A percentile compares a stretch with the other conserved stretches of the same genome.
Conservation (phyloP, 78 protist genomes). For the Bodo saltans region DNA sequence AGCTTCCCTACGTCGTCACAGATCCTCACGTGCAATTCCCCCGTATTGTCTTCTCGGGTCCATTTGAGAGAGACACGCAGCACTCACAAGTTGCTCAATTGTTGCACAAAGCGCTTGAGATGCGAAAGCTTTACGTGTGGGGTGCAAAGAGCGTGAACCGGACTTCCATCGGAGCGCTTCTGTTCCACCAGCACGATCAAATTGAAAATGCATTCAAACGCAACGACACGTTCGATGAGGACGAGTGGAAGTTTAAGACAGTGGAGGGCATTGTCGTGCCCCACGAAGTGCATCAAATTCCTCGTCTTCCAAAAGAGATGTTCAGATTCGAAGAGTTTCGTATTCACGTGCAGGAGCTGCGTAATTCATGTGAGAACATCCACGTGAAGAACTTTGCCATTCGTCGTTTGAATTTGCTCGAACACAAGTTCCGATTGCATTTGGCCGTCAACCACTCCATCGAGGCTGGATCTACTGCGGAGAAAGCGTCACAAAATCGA, state of each 20-base stretch:
- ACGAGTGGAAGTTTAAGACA: background rate
- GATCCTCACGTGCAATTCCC: background rate
- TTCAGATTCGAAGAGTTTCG: background rate
- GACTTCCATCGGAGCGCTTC: no score
- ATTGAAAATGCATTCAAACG: background rate
- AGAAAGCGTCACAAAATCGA: constrained; percentile 37
- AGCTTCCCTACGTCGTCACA: background rate
- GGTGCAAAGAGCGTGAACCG: background rate
- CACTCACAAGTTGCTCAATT: background rate
- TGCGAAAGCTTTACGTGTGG: background rate
- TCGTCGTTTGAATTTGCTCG: constrained; percentile 22
- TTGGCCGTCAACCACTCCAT: background rate
- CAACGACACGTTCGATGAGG: background rate
- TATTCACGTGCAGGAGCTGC: background rate
- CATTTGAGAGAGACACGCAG: background rate
- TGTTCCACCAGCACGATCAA: background rate
- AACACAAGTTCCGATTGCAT: constrained; percentile 32
- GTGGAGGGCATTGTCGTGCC: background rate
- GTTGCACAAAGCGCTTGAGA: background rate
- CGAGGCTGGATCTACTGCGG: background rate
- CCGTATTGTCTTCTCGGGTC: background rate
- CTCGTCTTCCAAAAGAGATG: background rate
- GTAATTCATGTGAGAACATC: background rate
- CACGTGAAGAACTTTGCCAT: constrained; percentile 24
- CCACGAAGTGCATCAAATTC: background rate